Evolutionary conservation across 768 basidiomycete species (phyloP).

Genomic region (Fibroporia radiculosa): DNA sequence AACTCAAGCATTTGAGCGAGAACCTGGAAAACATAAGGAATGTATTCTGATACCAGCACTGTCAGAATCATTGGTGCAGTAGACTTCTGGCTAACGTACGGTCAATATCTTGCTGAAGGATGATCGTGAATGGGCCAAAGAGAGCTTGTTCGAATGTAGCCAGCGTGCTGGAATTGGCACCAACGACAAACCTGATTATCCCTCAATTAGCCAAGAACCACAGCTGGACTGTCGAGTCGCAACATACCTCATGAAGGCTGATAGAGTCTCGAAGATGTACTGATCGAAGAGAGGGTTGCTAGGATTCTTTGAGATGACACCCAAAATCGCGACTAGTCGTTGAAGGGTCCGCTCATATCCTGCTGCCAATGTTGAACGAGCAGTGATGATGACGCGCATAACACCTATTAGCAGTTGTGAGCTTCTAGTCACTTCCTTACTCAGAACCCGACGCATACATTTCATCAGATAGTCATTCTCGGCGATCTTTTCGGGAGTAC

Average conservation of each 20-base stretch:
- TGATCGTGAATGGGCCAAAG: slow-evolving; percentile 81
- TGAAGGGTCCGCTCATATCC: slow-evolving; percentile 55
- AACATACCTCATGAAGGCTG: slow-evolving; percentile 78
- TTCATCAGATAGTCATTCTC: slow-evolving; percentile 99
- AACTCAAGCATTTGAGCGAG: slow-evolving; percentile 92
- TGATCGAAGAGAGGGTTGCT: slow-evolving; percentile 98
- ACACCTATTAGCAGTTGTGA: slow-evolving; percentile 45
- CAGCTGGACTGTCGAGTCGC: background rate
- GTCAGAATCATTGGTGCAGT: background rate
- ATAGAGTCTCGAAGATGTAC: slow-evolving; percentile 93
- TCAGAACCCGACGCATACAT: slow-evolving; percentile 43
- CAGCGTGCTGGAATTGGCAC: slow-evolving; percentile 58
- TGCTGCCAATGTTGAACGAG: slow-evolving; percentile 68
- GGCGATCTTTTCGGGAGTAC: slow-evolving; percentile 85
- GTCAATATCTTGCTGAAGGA: slow-evolving; percentile 88
- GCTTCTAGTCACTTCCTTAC: background rate
- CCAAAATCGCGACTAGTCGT: slow-evolving; percentile 77
- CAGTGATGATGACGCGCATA: slow-evolving; percentile 90
- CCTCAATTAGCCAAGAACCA: background rate
- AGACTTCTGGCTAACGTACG: slow-evolving; percentile 41
- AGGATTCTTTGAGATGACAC: slow-evolving; percentile 89
- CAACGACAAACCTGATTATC: slow-evolving; percentile 64
- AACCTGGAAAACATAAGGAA: slow-evolving; percentile 96
- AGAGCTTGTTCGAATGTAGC: slow-evolving; percentile 71
- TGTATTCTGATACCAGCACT: slow-evolving; percentile 79